Evolutionary conservation across 2,329 filamentous ascomycete genomes (phyloP).

Genomic region (Aspergillus felis): DNA sequence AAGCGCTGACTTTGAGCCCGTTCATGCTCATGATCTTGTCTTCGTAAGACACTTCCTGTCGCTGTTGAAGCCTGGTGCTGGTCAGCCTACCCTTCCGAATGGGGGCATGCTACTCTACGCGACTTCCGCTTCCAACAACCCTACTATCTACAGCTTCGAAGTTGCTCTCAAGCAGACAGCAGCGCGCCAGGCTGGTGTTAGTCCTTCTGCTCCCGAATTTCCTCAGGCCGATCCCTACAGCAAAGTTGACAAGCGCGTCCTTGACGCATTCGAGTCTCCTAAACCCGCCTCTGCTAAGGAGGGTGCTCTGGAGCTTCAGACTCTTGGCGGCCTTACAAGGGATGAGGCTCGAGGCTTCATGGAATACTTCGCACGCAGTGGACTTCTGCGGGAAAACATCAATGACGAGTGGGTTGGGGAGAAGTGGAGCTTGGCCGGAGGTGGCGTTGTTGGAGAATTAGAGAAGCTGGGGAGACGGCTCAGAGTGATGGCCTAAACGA

Average conservation of each 20-base stretch:
- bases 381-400: slow-evolving; percentile 67
- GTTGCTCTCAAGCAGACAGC: slow-evolving; percentile 56
- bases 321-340: slow-evolving; percentile 66
- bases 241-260: slow-evolving; percentile 50
- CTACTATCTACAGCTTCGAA: slow-evolving; percentile 62
- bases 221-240: slow-evolving; percentile 51
- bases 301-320: slow-evolving; percentile 44
- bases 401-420: slow-evolving; percentile 69
- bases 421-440: slow-evolving; percentile 78
- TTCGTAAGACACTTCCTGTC: slow-evolving; percentile 72
- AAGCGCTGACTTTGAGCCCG: slow-evolving; percentile 62
- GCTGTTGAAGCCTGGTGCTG: slow-evolving; percentile 50
- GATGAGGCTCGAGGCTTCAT: slow-evolving; percentile 73
- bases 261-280: slow-evolving; percentile 38
- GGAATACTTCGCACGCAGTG: slow-evolving; percentile 91
- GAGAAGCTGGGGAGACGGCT: slow-evolving; percentile 60
- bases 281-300: slow-evolving; percentile 27
- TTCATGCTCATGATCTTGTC: slow-evolving; percentile 82
- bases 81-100: slow-evolving; percentile 53
- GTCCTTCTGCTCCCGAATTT: slow-evolving; percentile 36
- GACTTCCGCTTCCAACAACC: slow-evolving; percentile 68
- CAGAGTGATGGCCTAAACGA: slow-evolving; percentile 26
- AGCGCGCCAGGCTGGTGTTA: slow-evolving; percentile 39
- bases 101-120: slow-evolving; percentile 76
- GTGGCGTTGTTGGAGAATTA: slow-evolving; percentile 80